Evolutionary conservation across 179 eudicot genomes (phyloP), one percentile per base, ranked within the genome.

Genomic region (Patellifolia procumbens): DNA sequence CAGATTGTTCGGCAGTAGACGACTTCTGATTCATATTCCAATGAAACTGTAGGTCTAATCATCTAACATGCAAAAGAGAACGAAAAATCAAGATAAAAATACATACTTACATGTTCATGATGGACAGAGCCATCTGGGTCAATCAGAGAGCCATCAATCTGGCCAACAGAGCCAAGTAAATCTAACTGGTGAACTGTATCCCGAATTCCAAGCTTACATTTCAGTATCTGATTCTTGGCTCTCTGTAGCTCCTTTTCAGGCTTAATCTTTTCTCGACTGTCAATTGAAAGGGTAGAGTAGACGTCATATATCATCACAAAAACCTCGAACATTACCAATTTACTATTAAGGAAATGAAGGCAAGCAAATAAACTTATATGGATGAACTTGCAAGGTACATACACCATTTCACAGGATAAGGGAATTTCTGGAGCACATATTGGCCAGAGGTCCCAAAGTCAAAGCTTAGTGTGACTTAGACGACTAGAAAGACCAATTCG

Each of bases 101-200:
- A 58, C 66, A 72, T 72, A 75, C 86, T 82, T 88, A 95, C 99
- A 86, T 95, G 90, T 77, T 95, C 97, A 83, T 95, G 98, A 83
- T 92, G 89, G 68, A 95, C 89, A 71, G 99, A 92, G 75, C 97
- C 98, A 89, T 94, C 98, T 35, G 96, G 86, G 78, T 90, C 90
- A 77, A 94, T 79, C 24, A 84, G 81, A 72, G 94, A 83, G 32
- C 82, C 90, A 28, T 90, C 94, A 76, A 92, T 95, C 81, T 87
- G 79, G 53, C 99, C 99, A 72, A 78, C 88, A 73, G 99, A 89
- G 71, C 95, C 89, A 73, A 92, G 93, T 79, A 86, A 74, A 81
- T 95, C 97, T 86, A 95, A 81, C 78, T 93, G 92, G 72, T 74
- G 91, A 82, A 95, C 75, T 71, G 89, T 91, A 82, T 95, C 97